Evolutionary conservation across 2,329 filamentous ascomycete species (phyloP), one percentile per base, ranked within the genome.

Genomic region (Thermoascus crustaceus): DNA sequence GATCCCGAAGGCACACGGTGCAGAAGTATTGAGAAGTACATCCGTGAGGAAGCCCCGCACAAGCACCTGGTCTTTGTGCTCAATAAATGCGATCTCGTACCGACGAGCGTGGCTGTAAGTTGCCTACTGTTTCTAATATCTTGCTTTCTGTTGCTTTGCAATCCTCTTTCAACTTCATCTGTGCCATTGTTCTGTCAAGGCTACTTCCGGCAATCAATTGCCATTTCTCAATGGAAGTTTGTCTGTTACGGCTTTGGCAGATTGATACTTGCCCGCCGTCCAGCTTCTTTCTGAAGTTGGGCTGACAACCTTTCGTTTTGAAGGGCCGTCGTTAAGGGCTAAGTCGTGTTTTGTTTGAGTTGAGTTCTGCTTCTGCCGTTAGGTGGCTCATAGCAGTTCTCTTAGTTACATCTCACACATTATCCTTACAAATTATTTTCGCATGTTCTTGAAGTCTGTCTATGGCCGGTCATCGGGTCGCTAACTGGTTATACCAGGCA

Each of bases 231-330:
- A 79, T 91, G 85, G 82, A 80, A 80, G 77, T 71, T 67, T 67
- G 75, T 85, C 88, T 93, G 91, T 98, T 98, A 98, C 85, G 86
- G 82, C 82, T 78, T 85, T 95, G 91, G 91, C 81, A 96, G 77
- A 98, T 80, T 63, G 71, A 95, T 72, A 72, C 72, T 71, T 68
- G 73, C 79, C 82, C 81, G 77, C 73, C 71, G 69, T 71, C 69
- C 63, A 68, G 67, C 63, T 69, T 72, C 73, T 66, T 75, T 76
- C 69, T 76, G 76, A 72, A 67, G 62, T 64, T 64, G 72, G 76
- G 73, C 75, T 80, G 83, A 82, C 60, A 69, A 71, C 72, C 71
- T 75, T 72, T 84, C 87, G 88, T 96, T 79, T 86, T 96, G 91
- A 85, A 73, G 68, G 68, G 75, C 67, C 69, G 72, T 86, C 83